Evolutionary conservation across 2,329 filamentous ascomycete species (phyloP).

Genomic region (Colletotrichum spinosum): DNA sequence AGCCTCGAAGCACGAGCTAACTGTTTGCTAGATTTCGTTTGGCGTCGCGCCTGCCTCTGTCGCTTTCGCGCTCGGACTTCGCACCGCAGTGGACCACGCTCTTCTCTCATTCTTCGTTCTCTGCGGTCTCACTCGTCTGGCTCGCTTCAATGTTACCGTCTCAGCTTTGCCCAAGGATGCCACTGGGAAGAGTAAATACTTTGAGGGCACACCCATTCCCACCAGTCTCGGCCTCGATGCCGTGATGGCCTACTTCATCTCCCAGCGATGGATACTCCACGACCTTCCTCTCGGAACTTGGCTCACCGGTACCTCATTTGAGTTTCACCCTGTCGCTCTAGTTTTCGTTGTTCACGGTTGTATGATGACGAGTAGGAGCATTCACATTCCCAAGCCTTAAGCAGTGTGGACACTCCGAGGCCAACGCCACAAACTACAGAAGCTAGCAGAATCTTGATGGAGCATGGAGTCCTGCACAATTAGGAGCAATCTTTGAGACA

Average conservation of each 20-base stretch:
- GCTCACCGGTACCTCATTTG: conserved; percentile 74
- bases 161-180: conserved; percentile 90
- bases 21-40: conserved; percentile 83
- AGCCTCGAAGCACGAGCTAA: neutral
- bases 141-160: conserved; percentile 97
- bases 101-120: conserved; percentile 90
- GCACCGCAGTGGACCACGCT: conserved; percentile 85
- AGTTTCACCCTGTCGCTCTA: conserved; percentile 85
- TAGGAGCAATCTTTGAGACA: too few relatives aligned
- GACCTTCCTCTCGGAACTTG: conserved; percentile 81
- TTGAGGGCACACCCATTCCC: conserved; percentile 96
- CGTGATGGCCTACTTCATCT: conserved; percentile 91
- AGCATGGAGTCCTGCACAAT: too few relatives aligned
- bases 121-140: conserved; percentile 91
- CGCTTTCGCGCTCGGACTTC: conserved; percentile 90
- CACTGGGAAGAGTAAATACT: conserved; percentile 91
- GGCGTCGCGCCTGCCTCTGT: conserved; percentile 89
- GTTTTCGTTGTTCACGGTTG: conserved; percentile 92
- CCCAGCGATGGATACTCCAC: conserved; percentile 81
- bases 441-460: too few relatives aligned
- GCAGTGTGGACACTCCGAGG: too few relatives aligned
- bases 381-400: conserved; percentile 92
- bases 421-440: neutral
- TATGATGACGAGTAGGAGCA: conserved; percentile 93
- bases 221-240: conserved; percentile 85